phyloP scores from a whole-genome alignment of 495 filamentous ascomycete species.

The Chaetomium fimeti region DNA sequence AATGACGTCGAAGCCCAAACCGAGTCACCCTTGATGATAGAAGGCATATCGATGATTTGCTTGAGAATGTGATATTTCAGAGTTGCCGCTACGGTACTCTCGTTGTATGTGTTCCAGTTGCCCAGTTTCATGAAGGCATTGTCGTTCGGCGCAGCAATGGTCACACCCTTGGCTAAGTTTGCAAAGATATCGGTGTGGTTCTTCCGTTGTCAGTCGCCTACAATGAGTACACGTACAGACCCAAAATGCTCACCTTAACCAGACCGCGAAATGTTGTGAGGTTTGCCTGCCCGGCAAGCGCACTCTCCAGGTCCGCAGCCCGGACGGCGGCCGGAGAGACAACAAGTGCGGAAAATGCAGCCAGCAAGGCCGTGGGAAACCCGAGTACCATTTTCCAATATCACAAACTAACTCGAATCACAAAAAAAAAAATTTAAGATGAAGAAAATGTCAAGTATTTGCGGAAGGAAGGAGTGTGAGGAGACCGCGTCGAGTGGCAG shows the following conservation, averaged over 20 bases:
- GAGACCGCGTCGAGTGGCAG: not conserved
- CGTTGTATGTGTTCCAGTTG: conserved; percentile 17
- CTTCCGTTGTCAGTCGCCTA: not conserved
- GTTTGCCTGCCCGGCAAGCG: conserved; percentile 19
- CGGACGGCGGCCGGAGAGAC: conserved; percentile 1
- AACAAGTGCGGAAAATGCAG: not conserved
- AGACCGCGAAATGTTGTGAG: conserved; percentile 21
- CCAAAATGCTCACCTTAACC: conserved; percentile 11
- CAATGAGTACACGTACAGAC: too few relatives aligned
- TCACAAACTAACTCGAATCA: not conserved
- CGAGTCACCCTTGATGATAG: conserved; percentile 31
- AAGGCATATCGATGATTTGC: conserved; percentile 14
- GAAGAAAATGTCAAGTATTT: too few relatives aligned
- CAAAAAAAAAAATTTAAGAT: too few relatives aligned
- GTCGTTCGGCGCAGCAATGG: conserved; percentile 32
- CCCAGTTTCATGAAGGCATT: conserved; percentile 32
- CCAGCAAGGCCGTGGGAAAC: conserved; percentile 10
- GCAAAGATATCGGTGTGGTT: conserved; percentile 23
- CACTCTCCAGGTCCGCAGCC: conserved; percentile 10
- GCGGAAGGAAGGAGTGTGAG: not conserved
- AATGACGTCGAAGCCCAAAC: conserved; percentile 53
- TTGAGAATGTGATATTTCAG: conserved; percentile 33
- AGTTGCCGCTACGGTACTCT: conserved; percentile 11
- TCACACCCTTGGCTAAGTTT: conserved; percentile 20
- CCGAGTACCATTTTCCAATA: conserved; percentile 9